These are phyloP conservation scores for Nakazawaea sp. DNA, from an alignment of 805 yeast genomes.

Conservation along the genomic window DNA sequence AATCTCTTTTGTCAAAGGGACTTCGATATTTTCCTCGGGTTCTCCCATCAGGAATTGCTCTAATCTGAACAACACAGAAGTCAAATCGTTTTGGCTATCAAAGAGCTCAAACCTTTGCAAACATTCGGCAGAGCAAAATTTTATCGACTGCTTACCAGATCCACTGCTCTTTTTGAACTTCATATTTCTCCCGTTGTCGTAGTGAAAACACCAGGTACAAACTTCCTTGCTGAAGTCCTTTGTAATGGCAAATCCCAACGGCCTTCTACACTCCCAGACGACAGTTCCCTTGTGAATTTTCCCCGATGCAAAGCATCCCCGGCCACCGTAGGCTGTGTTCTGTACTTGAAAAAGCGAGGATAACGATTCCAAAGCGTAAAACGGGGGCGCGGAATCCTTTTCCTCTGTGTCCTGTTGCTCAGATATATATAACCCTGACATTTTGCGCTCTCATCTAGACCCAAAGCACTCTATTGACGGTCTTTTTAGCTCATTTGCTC, in stretches of 20 bases:
- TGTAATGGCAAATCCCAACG: constrained; percentile 40
- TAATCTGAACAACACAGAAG: constrained; percentile 9
- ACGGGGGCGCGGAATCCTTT: not conserved
- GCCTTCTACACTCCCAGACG: constrained; percentile 31
- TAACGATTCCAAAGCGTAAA: not conserved
- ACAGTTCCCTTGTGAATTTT: constrained; percentile 33
- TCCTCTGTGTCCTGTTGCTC: not conserved
- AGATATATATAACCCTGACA: too few relatives aligned
- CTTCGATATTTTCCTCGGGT: not conserved
- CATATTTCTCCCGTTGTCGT: constrained; percentile 39
- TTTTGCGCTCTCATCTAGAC: too few relatives aligned
- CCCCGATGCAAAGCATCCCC: constrained; percentile 49
- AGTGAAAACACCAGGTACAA: constrained; percentile 46
- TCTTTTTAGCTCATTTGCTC: too few relatives aligned
- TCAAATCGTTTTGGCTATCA: constrained; percentile 7
- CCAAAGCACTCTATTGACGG: too few relatives aligned
- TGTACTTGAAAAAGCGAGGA: constrained; percentile 22
- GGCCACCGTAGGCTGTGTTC: constrained; percentile 46
- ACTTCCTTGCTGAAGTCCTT: constrained; percentile 57
- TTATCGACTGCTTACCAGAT: constrained; percentile 37
- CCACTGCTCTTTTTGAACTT: constrained; percentile 27
- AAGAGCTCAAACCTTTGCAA: constrained; percentile 24
- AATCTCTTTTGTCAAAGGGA: constrained; percentile 13
- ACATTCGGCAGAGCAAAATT: constrained; percentile 46
- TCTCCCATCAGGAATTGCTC: too few relatives aligned